A percentile compares a stretch with the other conserved stretches of the same genome.
phyloP scores from a whole-genome alignment of 1,284 basidiomycete genomes.

The Moesziomyces globuligerus region DNA sequence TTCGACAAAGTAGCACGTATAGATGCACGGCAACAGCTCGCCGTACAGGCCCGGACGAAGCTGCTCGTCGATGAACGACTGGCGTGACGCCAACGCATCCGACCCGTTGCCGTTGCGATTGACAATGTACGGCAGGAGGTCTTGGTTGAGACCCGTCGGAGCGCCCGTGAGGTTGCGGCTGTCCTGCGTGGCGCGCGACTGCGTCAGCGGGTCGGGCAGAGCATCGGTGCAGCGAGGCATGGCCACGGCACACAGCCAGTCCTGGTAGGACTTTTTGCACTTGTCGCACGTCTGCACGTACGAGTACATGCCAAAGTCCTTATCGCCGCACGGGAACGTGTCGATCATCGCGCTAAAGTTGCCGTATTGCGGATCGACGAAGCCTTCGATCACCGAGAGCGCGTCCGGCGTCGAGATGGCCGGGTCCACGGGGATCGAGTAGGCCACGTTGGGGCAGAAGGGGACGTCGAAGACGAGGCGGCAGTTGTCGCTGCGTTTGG shows the following conservation, averaged over 20 bases:
- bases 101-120: slow-evolving; percentile 53
- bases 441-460: slow-evolving; percentile 69
- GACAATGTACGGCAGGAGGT: slow-evolving; percentile 62
- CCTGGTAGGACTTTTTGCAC: slow-evolving; percentile 67
- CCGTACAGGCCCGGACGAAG: slow-evolving; percentile 57
- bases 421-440: slow-evolving; percentile 68
- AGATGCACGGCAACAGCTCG: slow-evolving; percentile 65
- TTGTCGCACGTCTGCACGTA: slow-evolving; percentile 67
- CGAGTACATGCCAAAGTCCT: slow-evolving; percentile 67
- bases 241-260: slow-evolving; percentile 68
- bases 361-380: slow-evolving; percentile 62
- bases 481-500: slow-evolving; percentile 65
- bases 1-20: slow-evolving; percentile 62
- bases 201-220: slow-evolving; percentile 32
- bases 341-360: slow-evolving; percentile 68
- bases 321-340: slow-evolving; percentile 68
- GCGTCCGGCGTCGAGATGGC: slow-evolving; percentile 56
- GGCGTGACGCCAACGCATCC: slow-evolving; percentile 38
- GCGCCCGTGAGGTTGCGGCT: slow-evolving; percentile 53
- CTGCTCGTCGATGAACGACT: slow-evolving; percentile 56
- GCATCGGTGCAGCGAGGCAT: slow-evolving; percentile 69
- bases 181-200: slow-evolving; percentile 54
- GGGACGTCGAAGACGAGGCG: slow-evolving; percentile 66
- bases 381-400: slow-evolving; percentile 59
- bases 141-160: slow-evolving; percentile 48